phyloP scores from a whole-genome alignment of 495 filamentous ascomycete genomes.

The Penicillium waksmanii region DNA sequence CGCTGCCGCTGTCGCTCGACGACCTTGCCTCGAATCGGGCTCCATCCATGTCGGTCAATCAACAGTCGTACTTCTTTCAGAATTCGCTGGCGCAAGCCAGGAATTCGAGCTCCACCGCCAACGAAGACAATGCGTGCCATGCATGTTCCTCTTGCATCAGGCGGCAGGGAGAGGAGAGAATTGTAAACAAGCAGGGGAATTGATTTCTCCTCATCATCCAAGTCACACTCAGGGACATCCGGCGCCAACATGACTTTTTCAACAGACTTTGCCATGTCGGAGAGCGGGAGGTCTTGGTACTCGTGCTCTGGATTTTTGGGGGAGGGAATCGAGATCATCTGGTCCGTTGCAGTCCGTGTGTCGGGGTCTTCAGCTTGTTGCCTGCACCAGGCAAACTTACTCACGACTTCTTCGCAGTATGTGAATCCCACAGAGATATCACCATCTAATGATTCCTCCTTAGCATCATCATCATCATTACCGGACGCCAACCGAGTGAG shows the following conservation, averaged over 20 bases:
- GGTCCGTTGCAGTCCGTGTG: background rate
- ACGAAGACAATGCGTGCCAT: constrained; percentile 91
- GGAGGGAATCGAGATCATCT: constrained; percentile 46
- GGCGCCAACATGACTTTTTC: constrained; percentile 73
- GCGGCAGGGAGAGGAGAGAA: constrained; percentile 71
- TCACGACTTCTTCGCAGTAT: constrained; percentile 76
- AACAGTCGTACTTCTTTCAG: constrained; percentile 71
- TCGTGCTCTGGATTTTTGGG: constrained; percentile 43
- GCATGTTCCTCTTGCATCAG: constrained; percentile 80
- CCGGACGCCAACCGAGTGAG: constrained; percentile 48
- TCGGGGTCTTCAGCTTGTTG: constrained; percentile 23
- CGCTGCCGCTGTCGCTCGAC: constrained; percentile 58
- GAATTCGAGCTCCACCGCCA: constrained; percentile 78
- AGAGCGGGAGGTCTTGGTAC: constrained; percentile 63
- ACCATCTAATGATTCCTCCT: constrained; percentile 18
- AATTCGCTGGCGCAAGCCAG: constrained; percentile 79
- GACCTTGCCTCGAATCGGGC: constrained; percentile 65
- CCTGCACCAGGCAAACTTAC: constrained; percentile 78
- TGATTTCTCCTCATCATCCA: constrained; percentile 86
- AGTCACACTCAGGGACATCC: constrained; percentile 53
- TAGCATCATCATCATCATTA: constrained; percentile 12
- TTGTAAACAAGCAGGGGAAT: constrained; percentile 75
- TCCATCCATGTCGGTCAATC: constrained; percentile 73
- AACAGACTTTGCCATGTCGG: constrained; percentile 68
- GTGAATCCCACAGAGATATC: constrained; percentile 63